A percentile compares a stretch with the other conserved stretches of the same genome.
Conservation (phyloP, 495 filamentous ascomycete genomes). For the Schizothecium vesticola region DNA sequence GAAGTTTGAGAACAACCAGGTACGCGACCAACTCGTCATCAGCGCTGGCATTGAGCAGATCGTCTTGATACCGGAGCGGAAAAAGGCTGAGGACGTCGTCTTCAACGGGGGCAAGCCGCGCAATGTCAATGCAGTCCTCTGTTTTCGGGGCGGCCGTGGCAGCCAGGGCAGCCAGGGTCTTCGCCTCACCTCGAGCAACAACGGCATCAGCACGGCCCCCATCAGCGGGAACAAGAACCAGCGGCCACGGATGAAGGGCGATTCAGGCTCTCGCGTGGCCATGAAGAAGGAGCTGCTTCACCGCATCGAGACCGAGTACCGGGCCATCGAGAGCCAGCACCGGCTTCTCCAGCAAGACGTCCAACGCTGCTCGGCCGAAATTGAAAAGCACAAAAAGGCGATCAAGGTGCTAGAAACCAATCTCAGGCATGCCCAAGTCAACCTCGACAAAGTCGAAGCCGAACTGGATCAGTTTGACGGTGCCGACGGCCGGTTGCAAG, state of each 20-base stretch:
- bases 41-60: constrained; percentile 77
- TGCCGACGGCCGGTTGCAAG: constrained; percentile 34
- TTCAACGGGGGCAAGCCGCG: constrained; percentile 53
- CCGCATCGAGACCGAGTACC: constrained; percentile 42
- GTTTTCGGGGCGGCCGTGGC: constrained; percentile 51
- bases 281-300: constrained; percentile 39
- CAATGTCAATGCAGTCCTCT: constrained; percentile 69
- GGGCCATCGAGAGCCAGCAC: constrained; percentile 28
- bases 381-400: constrained; percentile 49
- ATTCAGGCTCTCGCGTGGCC: constrained; percentile 62
- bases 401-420: constrained; percentile 20
- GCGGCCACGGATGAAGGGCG: constrained; percentile 72
- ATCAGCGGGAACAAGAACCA: constrained; percentile 28
- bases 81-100: constrained; percentile 64
- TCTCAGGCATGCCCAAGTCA: constrained; percentile 20
- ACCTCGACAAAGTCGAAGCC: constrained; percentile 24
- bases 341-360: constrained; percentile 48
- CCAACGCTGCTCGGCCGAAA: constrained; percentile 53
- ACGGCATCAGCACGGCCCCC: constrained; percentile 31
- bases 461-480: constrained; percentile 43
- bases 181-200: constrained; percentile 53
- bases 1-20: constrained; percentile 73
- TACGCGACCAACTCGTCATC: constrained; percentile 79
- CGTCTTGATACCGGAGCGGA: constrained; percentile 63
- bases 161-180: constrained; percentile 59